phyloP scores from a whole-genome alignment of 306 rosid genomes.

The Rosa lucieae region DNA sequence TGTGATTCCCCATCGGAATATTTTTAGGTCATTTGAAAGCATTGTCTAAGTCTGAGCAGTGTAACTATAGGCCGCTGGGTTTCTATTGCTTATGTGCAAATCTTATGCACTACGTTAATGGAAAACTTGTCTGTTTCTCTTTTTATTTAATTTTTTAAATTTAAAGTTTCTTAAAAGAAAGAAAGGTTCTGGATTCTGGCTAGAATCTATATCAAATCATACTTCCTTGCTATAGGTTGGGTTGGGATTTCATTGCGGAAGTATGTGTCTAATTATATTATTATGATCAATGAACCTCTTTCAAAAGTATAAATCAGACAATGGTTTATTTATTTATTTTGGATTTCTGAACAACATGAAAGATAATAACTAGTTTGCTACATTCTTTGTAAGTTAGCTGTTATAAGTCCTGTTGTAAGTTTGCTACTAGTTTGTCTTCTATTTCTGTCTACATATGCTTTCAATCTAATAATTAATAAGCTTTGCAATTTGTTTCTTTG shows the following conservation, averaged over 20 bases:
- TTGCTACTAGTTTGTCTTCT: background rate
- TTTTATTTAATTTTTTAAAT: background rate
- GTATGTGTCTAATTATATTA: background rate
- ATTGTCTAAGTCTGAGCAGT: background rate
- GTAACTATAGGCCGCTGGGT: background rate
- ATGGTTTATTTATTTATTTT: background rate
- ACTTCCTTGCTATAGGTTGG: background rate
- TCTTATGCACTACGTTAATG: background rate
- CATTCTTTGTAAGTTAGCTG: background rate
- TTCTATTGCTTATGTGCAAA: background rate
- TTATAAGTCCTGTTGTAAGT: background rate
- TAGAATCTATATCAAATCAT: background rate
- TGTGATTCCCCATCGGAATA: background rate
- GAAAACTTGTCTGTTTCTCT: background rate
- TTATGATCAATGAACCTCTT: background rate
- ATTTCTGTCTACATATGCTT: background rate
- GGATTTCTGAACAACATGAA: background rate
- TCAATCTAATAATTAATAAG: background rate
- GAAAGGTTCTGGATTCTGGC: background rate
- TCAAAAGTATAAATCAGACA: background rate
- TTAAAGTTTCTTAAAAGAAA: background rate
- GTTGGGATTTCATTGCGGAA: background rate
- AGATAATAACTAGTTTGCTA: background rate
- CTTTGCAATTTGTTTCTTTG: background rate
- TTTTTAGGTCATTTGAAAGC: background rate